Percentiles rank a stretch among this genome's conserved stretches.
These are phyloP conservation scores for Rhizoctonia solani DNA, from an alignment of 1,284 basidiomycete genomes.

Conservation along the genomic window DNA sequence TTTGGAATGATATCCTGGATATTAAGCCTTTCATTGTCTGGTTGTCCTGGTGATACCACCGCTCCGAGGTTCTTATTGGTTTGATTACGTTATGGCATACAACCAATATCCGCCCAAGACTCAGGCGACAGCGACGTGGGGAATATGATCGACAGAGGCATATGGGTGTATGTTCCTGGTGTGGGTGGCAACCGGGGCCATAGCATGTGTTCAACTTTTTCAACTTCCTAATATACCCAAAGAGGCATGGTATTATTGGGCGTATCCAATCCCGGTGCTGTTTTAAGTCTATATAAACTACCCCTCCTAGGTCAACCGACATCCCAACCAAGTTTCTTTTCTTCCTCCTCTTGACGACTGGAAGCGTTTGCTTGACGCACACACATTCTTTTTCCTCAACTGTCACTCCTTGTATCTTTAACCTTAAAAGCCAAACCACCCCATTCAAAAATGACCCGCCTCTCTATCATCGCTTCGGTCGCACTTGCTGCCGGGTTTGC, in stretches of 20 bases:
- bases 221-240: background rate
- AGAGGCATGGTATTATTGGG: constrained; percentile 12
- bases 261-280: constrained; percentile 1
- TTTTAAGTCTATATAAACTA: constrained; percentile 9
- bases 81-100: constrained; percentile 11
- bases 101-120: background rate
- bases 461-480: constrained; percentile 7
- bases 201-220: constrained; percentile 1
- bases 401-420: constrained; percentile 7
- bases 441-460: constrained; percentile 7
- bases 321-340: constrained; percentile 17
- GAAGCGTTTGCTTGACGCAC: background rate
- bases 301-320: too few relatives aligned
- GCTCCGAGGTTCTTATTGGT: background rate
- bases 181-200: constrained; percentile 10
- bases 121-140: background rate
- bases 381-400: constrained; percentile 25
- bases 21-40: background rate
- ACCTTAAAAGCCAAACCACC: background rate
- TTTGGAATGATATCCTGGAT: background rate
- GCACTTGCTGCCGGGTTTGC: background rate
- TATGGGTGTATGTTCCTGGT: too few relatives aligned
- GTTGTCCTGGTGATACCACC: constrained; percentile 30
- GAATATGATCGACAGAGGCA: too few relatives aligned
- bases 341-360: background rate